Percentiles rank a stretch among this genome's conserved stretches.
These are phyloP conservation scores for Pichia norvegensis DNA, from an alignment of 1,139 yeast species.

Conservation along the genomic window DNA sequence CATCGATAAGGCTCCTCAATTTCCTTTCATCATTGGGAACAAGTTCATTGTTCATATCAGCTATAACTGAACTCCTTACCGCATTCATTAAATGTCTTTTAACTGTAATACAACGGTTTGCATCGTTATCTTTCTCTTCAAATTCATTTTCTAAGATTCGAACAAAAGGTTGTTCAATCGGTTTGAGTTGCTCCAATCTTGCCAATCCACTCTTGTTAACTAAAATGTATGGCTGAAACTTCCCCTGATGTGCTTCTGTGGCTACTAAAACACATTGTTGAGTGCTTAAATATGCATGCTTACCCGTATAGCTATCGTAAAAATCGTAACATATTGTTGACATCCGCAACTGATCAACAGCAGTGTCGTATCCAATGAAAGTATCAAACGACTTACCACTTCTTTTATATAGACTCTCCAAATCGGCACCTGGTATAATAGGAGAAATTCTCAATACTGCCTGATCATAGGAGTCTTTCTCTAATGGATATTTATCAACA, in stretches of 20 bases:
- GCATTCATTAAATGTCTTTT: not conserved
- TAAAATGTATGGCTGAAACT: constrained; percentile 34
- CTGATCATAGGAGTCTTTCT: not conserved
- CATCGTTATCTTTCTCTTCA: not conserved
- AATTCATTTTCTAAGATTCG: not conserved
- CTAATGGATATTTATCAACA: not conserved
- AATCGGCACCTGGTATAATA: not conserved
- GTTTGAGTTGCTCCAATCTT: constrained; percentile 24
- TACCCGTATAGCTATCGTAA: constrained; percentile 9
- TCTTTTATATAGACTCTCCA: not conserved
- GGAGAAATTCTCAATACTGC: not conserved
- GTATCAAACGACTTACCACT: constrained; percentile 15
- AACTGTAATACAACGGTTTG: not conserved
- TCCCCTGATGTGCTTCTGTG: constrained; percentile 20
- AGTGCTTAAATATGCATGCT: constrained; percentile 26
- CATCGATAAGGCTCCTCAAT: not conserved
- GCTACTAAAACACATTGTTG: constrained; percentile 41
- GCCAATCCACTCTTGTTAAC: constrained; percentile 34
- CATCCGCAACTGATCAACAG: constrained; percentile 15
- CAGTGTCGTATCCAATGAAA: constrained; percentile 7
- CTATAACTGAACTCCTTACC: not conserved
- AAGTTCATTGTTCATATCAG: not conserved
- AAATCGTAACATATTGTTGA: constrained; percentile 15
- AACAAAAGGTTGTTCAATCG: constrained; percentile 12
- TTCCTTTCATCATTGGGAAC: not conserved